Evolutionary conservation across 2,329 filamentous ascomycete species (phyloP).

Genomic region (Cladosporium cucumerinum): DNA sequence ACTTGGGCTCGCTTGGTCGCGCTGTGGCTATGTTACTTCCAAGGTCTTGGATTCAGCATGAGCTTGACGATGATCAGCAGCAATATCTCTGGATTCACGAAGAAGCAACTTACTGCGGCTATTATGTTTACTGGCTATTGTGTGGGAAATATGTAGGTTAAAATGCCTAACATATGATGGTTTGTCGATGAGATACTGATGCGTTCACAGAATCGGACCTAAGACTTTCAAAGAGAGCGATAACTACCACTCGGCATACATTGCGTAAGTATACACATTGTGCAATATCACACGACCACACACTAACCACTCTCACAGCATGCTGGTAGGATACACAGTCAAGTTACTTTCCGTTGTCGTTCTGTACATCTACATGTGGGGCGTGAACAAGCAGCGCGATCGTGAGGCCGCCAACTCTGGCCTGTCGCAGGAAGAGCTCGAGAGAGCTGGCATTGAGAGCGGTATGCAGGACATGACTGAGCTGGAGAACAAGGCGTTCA

Average conservation of each 20-base stretch:
- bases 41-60: constrained; percentile 53
- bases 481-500: constrained; percentile 54
- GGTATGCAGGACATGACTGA: constrained; percentile 57
- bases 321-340: constrained; percentile 55
- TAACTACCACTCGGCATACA: constrained; percentile 20
- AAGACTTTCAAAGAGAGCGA: constrained; percentile 18
- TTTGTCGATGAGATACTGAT: neutral
- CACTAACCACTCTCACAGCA: constrained; percentile 36
- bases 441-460: constrained; percentile 51
- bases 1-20: constrained; percentile 58
- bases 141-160: constrained; percentile 42
- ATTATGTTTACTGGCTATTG: constrained; percentile 54
- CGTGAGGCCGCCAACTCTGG: constrained; percentile 40
- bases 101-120: constrained; percentile 53
- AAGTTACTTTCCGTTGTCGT: constrained; percentile 51
- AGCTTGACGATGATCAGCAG: constrained; percentile 52
- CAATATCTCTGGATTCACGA: constrained; percentile 55
- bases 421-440: constrained; percentile 39
- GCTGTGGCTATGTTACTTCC: constrained; percentile 57
- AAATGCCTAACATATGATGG: neutral
- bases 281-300: neutral
- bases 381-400: constrained; percentile 54
- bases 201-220: neutral
- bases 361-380: constrained; percentile 56
- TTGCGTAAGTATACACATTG: constrained; percentile 21